Percentiles rank a stretch among this genome's conserved stretches.
phyloP scores from a whole-genome alignment of 768 basidiomycete genomes.

The Clitopilus passeckerianus region DNA sequence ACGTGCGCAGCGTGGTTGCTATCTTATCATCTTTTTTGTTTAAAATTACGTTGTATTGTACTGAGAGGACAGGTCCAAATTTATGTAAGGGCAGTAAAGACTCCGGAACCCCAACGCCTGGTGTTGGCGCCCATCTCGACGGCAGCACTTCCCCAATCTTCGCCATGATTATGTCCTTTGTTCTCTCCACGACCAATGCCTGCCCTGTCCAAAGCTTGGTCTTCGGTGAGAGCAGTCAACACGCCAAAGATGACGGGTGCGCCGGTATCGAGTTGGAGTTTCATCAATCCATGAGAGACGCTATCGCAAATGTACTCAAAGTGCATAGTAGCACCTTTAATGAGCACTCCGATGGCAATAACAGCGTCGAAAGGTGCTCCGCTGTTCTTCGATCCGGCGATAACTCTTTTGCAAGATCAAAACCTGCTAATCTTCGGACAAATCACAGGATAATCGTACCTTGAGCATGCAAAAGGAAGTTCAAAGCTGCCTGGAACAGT shows the following conservation, averaged over 20 bases:
- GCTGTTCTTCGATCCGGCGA: slow-evolving; percentile 85
- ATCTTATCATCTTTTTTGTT: background rate
- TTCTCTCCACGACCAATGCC: slow-evolving; percentile 67
- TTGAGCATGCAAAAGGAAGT: slow-evolving; percentile 81
- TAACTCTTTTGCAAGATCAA: slow-evolving; percentile 52
- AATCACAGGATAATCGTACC: slow-evolving; percentile 43
- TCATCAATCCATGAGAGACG: slow-evolving; percentile 93
- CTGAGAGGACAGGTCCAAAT: background rate
- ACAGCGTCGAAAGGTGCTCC: slow-evolving; percentile 87
- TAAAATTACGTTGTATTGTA: background rate
- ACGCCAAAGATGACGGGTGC: slow-evolving; percentile 97
- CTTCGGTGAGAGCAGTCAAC: slow-evolving; percentile 85
- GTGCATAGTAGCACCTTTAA: slow-evolving; percentile 98
- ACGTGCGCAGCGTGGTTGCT: no score
- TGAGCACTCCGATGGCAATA: slow-evolving; percentile 96
- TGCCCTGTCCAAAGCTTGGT: slow-evolving; percentile 93
- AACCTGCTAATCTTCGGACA: slow-evolving; percentile 1
- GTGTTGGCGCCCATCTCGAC: slow-evolving; percentile 84
- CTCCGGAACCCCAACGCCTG: slow-evolving; percentile 66
- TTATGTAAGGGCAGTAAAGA: slow-evolving; percentile 8
- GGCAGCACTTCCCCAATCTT: slow-evolving; percentile 96
- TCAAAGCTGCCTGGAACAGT: slow-evolving; percentile 95
- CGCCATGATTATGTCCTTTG: slow-evolving; percentile 95
- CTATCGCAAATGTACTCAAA: slow-evolving; percentile 98
- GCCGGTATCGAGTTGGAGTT: slow-evolving; percentile 88